Evolutionary conservation across 2,329 filamentous ascomycete species (phyloP).

Genomic region (Fusarium camptoceras): DNA sequence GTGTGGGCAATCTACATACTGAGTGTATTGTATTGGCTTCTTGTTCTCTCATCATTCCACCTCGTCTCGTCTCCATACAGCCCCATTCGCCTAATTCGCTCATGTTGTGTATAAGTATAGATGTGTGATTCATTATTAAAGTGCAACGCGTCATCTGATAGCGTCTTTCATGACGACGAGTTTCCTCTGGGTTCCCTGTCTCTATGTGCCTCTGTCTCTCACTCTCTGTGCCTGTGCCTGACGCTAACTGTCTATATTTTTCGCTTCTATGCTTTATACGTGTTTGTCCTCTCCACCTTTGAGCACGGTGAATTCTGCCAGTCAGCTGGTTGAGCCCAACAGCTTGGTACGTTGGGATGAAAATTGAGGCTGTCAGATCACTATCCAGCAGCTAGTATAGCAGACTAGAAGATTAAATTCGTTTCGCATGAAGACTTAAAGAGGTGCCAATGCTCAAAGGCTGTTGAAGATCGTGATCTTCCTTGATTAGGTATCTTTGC

Average conservation of each 20-base stretch:
- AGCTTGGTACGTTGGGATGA: constrained; percentile 13
- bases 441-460: constrained; percentile 21
- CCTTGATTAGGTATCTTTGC: constrained; percentile 1
- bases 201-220: neutral
- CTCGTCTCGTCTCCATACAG: constrained; percentile 39
- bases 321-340: constrained; percentile 12
- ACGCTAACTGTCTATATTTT: neutral
- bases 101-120: constrained; percentile 15
- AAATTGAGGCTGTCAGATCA: constrained; percentile 17
- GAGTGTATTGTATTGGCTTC: neutral
- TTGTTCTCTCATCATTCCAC: constrained; percentile 24
- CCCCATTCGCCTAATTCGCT: constrained; percentile 38
- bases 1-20: constrained; percentile 14
- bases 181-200: constrained; percentile 1
- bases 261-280: neutral
- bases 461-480: constrained; percentile 17
- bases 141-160: constrained; percentile 35
- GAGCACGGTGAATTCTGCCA: constrained; percentile 14
- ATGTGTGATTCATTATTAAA: constrained; percentile 11
- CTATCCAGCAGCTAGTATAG: neutral
- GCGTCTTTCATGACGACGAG: constrained; percentile 27
- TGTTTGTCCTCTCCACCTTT: constrained; percentile 13
- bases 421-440: constrained; percentile 28
- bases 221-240: constrained; percentile 1
- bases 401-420: neutral